These are phyloP conservation scores for Nissolia schottii DNA, from an alignment of 306 rosid genomes.

Conservation along the genomic window DNA sequence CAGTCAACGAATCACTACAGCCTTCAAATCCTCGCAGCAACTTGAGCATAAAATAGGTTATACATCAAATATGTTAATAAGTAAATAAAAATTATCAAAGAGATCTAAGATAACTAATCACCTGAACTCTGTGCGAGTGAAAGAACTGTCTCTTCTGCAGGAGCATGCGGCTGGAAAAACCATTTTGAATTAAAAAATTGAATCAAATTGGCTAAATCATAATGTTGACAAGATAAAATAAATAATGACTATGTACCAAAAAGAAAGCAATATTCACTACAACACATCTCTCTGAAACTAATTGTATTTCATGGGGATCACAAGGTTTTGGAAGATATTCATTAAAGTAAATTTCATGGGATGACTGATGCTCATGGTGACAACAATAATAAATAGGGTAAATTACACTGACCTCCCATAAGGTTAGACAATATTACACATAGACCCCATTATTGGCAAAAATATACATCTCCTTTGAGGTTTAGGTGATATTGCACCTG, in stretches of 20 bases:
- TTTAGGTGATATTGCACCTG: no score
- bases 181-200: constrained; percentile 18
- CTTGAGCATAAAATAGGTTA: not conserved
- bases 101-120: constrained; percentile 30
- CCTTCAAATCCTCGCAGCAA: not conserved
- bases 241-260: not conserved
- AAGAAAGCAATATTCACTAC: no score
- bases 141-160: constrained; percentile 95
- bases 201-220: constrained; percentile 15
- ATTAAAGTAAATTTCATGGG: not conserved
- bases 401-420: no score
- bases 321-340: not conserved
- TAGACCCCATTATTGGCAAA: no score
- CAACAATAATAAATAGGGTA: not conserved
- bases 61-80: constrained; percentile 15
- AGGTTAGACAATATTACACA: no score
- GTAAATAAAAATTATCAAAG: constrained; percentile 16
- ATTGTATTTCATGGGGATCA: not conserved
- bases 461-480: no score
- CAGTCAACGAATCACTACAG: constrained; percentile 7
- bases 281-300: not conserved
- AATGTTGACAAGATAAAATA: not conserved
- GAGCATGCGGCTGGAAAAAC: constrained; percentile 68
- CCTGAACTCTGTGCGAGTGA: constrained; percentile 99
- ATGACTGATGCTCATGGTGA: not conserved